Percentiles rank a stretch among this genome's conserved stretches.
These are phyloP conservation scores for Trichoderma brevicompactum DNA, from an alignment of 2,329 filamentous ascomycete genomes.

Conservation along the genomic window DNA sequence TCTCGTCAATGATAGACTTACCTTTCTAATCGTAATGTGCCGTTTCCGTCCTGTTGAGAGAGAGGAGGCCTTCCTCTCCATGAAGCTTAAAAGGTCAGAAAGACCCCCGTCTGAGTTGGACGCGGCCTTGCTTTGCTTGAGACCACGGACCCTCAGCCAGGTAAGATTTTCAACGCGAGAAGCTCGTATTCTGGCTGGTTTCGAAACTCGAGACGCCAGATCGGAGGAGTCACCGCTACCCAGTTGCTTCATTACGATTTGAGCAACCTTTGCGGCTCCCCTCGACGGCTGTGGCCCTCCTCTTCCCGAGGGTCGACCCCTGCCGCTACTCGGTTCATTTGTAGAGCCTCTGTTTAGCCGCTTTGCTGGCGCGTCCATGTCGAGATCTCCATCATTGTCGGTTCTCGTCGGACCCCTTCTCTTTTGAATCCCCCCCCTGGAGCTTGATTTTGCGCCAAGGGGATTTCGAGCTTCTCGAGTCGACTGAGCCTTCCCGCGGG, in stretches of 20 bases:
- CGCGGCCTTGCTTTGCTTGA: slow-evolving; percentile 70
- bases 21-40: slow-evolving; percentile 72
- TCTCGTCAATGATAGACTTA: slow-evolving; percentile 59
- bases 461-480: slow-evolving; percentile 41
- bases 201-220: slow-evolving; percentile 44
- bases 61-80: slow-evolving; percentile 70
- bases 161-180: slow-evolving; percentile 36
- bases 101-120: slow-evolving; percentile 69
- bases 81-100: slow-evolving; percentile 66
- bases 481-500: slow-evolving; percentile 38
- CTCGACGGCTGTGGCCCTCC: slow-evolving; percentile 35
- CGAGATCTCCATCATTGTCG: slow-evolving; percentile 63
- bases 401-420: slow-evolving; percentile 46
- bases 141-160: slow-evolving; percentile 60
- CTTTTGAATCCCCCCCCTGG: slow-evolving; percentile 56
- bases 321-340: slow-evolving; percentile 38
- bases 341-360: slow-evolving; percentile 41
- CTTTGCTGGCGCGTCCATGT: slow-evolving; percentile 54
- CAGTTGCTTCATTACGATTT: slow-evolving; percentile 51
- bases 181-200: slow-evolving; percentile 34
- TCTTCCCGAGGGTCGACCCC: slow-evolving; percentile 40
- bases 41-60: slow-evolving; percentile 52
- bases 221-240: slow-evolving; percentile 41
- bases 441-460: slow-evolving; percentile 39
- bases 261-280: slow-evolving; percentile 45